Percentiles rank a stretch among this genome's conserved stretches.
These are phyloP conservation scores for Trichoderma sp. DNA, from an alignment of 2,329 filamentous ascomycete genomes.

Conservation along the genomic window DNA sequence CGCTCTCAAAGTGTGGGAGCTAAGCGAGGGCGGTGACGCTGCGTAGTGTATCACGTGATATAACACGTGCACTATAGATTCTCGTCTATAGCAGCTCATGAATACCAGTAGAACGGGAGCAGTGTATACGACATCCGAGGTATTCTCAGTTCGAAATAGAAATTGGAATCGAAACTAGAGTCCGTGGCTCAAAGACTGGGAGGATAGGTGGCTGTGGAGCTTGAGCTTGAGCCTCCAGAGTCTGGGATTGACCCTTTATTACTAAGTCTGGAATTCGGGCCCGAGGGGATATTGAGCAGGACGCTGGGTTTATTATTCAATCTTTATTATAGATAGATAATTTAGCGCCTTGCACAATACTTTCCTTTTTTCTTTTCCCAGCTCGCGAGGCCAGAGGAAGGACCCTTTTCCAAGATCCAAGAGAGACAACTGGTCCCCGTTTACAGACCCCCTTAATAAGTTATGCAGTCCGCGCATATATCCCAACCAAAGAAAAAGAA, in stretches of 20 bases:
- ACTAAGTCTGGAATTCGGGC: too few species aligned
- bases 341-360: neutral
- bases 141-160: too few species aligned
- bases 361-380: constrained; percentile 7
- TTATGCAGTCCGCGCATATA: constrained; percentile 14
- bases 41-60: constrained; percentile 32
- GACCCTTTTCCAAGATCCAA: constrained; percentile 3
- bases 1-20: constrained; percentile 44
- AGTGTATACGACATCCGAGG: neutral
- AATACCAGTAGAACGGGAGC: neutral
- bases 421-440: constrained; percentile 22
- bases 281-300: too few species aligned
- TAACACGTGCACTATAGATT: constrained; percentile 31
- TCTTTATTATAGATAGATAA: constrained; percentile 12
- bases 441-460: constrained; percentile 2
- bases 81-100: neutral
- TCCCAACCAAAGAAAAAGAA: constrained; percentile 21
- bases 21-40: constrained; percentile 48
- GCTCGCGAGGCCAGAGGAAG: constrained; percentile 5
- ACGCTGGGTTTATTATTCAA: too few species aligned
- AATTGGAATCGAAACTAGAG: too few species aligned
- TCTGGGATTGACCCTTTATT: too few species aligned
- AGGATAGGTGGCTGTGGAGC: too few species aligned
- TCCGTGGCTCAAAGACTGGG: too few species aligned
- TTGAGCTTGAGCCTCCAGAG: too few species aligned